Evolutionary conservation across 2,329 filamentous ascomycete genomes (phyloP), one percentile per base, ranked within the genome.

Genomic region (Cladosporium velox): DNA sequence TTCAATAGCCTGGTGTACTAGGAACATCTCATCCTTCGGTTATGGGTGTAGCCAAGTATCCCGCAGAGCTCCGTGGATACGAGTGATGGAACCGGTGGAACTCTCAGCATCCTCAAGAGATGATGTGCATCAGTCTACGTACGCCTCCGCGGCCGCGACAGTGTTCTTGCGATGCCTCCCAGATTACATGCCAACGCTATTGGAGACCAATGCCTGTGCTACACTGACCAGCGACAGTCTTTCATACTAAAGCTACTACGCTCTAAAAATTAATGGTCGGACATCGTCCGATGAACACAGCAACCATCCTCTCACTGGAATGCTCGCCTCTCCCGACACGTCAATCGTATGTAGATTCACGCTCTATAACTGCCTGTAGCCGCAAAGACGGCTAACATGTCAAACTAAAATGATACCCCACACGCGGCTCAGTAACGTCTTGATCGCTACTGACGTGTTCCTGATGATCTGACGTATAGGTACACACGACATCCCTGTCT

Each of bases 381-480:
- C 38, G 38, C 38, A 44, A 44, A n/a, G 38, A n/a, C 7, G 6
- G 18, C 18, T 44, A 44, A n/a, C 38, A 44, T 44, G 15, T 2
- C 7, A 44, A 44, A 18, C 38, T 44, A 44, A 44, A n/a, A 32
- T 32, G 14, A 12, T 54, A 32, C 51, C 51, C 51, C 34, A 26
- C 54, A 55, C 32, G 60, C 34, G 34, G 24, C 28, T 35, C 59
- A 64, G 35, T 35, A 64, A 63, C 60, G 28, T n/a, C 47, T 12
- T 30, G 35, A 32, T 49, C 30, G 41, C 44, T 24, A 61, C 34
- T 64, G 60, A 64, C 60, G 60, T 57, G 60, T 64, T 24, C 60
- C 60, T 64, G 60, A 21, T 24, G 60, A 64, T 64, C 51, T 64
- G 32, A 35, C 59, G 26, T 30, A 28, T 61, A 21, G 8, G 10